Percentiles rank a stretch among this genome's conserved stretches.
Conservation (phyloP, 352 stramenopile genomes). For the Phytophthora boehmeriae region DNA sequence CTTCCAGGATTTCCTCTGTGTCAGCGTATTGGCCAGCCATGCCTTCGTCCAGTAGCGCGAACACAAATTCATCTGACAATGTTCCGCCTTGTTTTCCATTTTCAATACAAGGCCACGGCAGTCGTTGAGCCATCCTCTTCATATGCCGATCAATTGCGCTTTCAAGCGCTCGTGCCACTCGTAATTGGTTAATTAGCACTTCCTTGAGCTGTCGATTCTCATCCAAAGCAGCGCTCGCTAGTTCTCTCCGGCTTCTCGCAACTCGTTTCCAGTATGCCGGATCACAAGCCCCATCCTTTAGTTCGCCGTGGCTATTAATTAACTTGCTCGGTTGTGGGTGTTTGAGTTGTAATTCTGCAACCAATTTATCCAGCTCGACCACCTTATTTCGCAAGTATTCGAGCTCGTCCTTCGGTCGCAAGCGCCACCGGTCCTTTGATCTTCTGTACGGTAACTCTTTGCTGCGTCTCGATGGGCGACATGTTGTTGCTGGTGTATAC, state of each 20-base stretch:
- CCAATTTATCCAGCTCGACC: conserved; percentile 23
- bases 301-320: conserved; percentile 2
- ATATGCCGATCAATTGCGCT: conserved; percentile 26
- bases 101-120: conserved; percentile 25
- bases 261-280: conserved; percentile 2
- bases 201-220: conserved; percentile 30
- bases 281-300: conserved; percentile 3
- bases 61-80: conserved; percentile 33
- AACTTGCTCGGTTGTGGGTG: conserved; percentile 2
- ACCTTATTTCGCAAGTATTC: conserved; percentile 32
- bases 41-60: conserved; percentile 32
- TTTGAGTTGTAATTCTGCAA: conserved; percentile 4
- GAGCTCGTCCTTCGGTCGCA: conserved; percentile 40
- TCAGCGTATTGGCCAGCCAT: not conserved
- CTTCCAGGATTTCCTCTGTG: conserved; percentile 4
- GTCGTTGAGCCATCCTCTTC: conserved; percentile 21
- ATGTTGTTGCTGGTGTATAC: conserved; percentile 5
- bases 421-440: conserved; percentile 32
- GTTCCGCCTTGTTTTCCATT: not conserved
- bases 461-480: conserved; percentile 6
- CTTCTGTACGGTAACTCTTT: conserved; percentile 25
- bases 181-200: conserved; percentile 19
- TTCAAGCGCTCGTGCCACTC: conserved; percentile 23
- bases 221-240: conserved; percentile 13
- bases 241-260: conserved; percentile 10